Base-by-base conservation (phyloP, 768 basidiomycete species). In the Pulveroboletus sp. region DNA sequence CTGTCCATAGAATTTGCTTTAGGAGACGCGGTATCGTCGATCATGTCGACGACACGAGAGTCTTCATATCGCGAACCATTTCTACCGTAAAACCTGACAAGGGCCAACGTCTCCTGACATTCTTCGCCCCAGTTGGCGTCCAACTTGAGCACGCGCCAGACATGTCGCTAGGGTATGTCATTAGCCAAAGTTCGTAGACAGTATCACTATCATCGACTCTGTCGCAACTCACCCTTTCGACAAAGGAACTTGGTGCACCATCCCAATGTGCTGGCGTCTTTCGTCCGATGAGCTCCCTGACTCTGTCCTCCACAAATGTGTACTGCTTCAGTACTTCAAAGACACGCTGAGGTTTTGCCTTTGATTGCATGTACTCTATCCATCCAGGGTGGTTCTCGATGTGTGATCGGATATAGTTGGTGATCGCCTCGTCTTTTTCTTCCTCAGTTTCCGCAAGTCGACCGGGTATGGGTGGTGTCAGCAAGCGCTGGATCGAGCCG, bases 1-100 rank as follows among this genome's bases (percentile, higher is more conserved):
- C 58, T 69, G 50, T 77, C 75, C 52, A 73, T 70, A 10, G 76
- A 67, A 50, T 82, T 78, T n/a, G 72, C 65, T 33, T 63, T 69
- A 3, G 77, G 75, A 31, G 54, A 56, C 9, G 66, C 68, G 6
- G 66, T 65, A 54, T 82, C 80, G 31, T 78, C 65, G 35, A 82
- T 62, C 71, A 83, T 73, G 37, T 69, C 72, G 14, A 76, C 56
- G 21, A 85, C 76, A 21, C 72, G 67, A 24, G 72, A 56, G 54
- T 85, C 77, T 61, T 76, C 73, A 47, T 65, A 69, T 27, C 75
- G 74, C 24, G 62, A 66, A 6, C 83, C 84, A 8, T 73, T 64
- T 27, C 75, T 73, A 3, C 86, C 86, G 57, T 86, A 87, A 46
- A 78, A 65, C 15, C 58, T 62, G 37, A 85, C 64, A 33, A 87